These are phyloP conservation scores for Arctium minus DNA, from an alignment of 129 eudicot genomes.

Conservation along the genomic window DNA sequence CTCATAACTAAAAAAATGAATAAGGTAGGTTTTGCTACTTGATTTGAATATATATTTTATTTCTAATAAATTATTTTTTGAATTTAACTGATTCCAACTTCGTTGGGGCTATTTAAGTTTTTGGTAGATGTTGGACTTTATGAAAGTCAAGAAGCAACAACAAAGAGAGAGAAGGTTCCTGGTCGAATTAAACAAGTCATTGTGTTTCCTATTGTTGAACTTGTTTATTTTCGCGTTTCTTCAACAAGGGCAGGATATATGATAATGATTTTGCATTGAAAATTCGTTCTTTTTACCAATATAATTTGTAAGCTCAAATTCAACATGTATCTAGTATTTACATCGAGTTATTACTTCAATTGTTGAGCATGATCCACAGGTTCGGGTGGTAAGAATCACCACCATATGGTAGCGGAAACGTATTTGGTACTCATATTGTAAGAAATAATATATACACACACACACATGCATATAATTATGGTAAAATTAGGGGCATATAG, in stretches of 20 bases:
- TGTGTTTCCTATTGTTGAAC: neutral
- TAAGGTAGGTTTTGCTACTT: constrained; percentile 41
- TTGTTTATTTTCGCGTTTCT: neutral
- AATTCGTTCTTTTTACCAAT: neutral
- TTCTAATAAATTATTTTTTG: neutral
- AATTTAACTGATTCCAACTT: neutral
- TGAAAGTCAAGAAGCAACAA: constrained; percentile 64
- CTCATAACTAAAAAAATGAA: constrained; percentile 51
- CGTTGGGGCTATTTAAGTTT: constrained; percentile 35
- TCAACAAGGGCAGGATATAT: neutral
- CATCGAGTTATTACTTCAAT: neutral
- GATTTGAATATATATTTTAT: neutral
- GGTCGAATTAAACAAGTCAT: constrained; percentile 54
- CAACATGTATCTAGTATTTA: no score
- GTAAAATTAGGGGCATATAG: no score
- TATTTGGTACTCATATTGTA: no score
- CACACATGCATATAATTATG: no score
- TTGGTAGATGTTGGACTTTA: constrained; percentile 67
- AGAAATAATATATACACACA: no score
- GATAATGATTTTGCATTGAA: neutral
- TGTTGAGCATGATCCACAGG: no score
- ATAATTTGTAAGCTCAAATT: no score
- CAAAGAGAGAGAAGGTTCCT: constrained; percentile 60
- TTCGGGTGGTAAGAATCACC: no score
- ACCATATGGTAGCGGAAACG: no score